A percentile compares a stretch with the other conserved stretches of the same genome.
These are phyloP conservation scores for Phytophthora boehmeriae DNA, from an alignment of 352 stramenopile genomes.

Conservation along the genomic window DNA sequence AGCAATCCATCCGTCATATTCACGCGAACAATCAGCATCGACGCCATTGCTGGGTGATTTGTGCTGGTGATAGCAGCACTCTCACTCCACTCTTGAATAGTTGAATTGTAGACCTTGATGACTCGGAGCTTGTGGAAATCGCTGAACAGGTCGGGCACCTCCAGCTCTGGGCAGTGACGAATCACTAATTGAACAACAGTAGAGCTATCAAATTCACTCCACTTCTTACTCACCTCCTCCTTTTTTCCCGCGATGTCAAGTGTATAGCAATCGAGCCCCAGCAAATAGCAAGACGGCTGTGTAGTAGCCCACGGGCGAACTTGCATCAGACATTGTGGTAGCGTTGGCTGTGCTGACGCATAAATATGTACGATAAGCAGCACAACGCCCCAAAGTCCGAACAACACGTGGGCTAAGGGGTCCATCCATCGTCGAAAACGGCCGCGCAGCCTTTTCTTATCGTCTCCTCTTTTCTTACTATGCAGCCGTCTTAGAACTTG, in stretches of 20 bases:
- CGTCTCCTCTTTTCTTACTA: too few species aligned
- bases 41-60: slow-evolving; percentile 21
- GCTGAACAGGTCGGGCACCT: slow-evolving; percentile 16
- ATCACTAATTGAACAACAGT: slow-evolving; percentile 38
- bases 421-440: too few species aligned
- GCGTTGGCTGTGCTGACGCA: slow-evolving; percentile 14
- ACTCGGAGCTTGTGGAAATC: slow-evolving; percentile 23
- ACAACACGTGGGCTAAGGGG: too few species aligned
- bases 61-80: slow-evolving; percentile 17
- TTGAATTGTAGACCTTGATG: slow-evolving; percentile 43
- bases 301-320: slow-evolving; percentile 29
- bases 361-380: slow-evolving; percentile 27
- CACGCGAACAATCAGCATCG: slow-evolving; percentile 33
- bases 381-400: slow-evolving; percentile 17
- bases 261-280: slow-evolving; percentile 29
- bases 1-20: slow-evolving; percentile 31
- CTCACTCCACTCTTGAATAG: slow-evolving; percentile 19
- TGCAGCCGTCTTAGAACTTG: too few species aligned
- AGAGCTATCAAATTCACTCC: slow-evolving; percentile 28
- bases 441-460: too few species aligned
- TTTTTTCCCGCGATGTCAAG: slow-evolving; percentile 11
- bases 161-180: slow-evolving; percentile 36
- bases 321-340: slow-evolving; percentile 28
- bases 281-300: slow-evolving; percentile 29
- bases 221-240: slow-evolving; percentile 8